Conservation (phyloP, 1,139 yeast species). For the Candida sanyaensis region DNA sequence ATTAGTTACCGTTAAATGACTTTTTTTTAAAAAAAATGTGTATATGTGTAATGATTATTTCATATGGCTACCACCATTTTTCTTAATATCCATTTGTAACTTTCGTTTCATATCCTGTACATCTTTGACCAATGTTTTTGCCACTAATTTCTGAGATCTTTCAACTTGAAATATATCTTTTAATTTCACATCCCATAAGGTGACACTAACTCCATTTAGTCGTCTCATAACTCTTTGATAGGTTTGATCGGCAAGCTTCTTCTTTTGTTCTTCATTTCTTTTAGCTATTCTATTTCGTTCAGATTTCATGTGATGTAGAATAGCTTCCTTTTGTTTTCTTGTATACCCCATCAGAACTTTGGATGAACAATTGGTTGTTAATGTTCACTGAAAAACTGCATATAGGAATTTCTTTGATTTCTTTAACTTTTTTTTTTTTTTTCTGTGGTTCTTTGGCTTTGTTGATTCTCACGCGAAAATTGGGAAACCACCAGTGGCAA, state of each 20-base stretch:
- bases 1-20: background rate
- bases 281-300: slow-evolving; percentile 22
- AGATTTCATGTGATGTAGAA: slow-evolving; percentile 29
- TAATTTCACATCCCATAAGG: slow-evolving; percentile 39
- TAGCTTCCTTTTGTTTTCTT: slow-evolving; percentile 35
- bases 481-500: background rate
- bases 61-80: background rate
- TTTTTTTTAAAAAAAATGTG: too few relatives aligned
- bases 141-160: slow-evolving; percentile 36
- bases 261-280: slow-evolving; percentile 18
- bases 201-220: slow-evolving; percentile 42
- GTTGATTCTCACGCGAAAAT: background rate
- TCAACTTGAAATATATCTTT: slow-evolving; percentile 46
- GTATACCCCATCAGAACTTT: slow-evolving; percentile 24
- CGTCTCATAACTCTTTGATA: slow-evolving; percentile 31
- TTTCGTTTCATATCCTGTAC: slow-evolving; percentile 20
- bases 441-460: background rate
- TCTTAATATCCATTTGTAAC: background rate
- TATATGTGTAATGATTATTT: background rate
- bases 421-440: background rate
- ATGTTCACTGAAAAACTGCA: slow-evolving; percentile 1
- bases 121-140: slow-evolving; percentile 31
- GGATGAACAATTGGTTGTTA: background rate
- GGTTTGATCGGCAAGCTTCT: slow-evolving; percentile 21
- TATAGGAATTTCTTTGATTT: background rate